These are phyloP conservation scores for Podospora comata DNA, from an alignment of 495 filamentous ascomycete species.

Conservation along the genomic window DNA sequence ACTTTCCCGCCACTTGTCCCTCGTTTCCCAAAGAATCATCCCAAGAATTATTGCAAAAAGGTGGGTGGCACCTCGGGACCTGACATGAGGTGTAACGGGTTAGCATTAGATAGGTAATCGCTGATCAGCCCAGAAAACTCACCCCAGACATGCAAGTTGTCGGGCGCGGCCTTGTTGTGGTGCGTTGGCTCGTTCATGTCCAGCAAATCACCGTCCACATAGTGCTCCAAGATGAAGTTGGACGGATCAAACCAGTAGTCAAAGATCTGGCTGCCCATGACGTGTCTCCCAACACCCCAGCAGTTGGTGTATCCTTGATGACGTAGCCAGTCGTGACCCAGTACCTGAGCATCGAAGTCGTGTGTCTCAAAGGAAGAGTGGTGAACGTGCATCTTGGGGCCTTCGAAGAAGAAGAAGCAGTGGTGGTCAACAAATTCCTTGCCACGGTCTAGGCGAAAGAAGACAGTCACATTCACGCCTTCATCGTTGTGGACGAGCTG, in stretches of 20 bases:
- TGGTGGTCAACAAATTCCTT: constrained; percentile 64
- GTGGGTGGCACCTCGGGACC: constrained; percentile 15
- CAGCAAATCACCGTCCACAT: constrained; percentile 68
- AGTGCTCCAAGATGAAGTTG: constrained; percentile 62
- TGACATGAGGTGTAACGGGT: not conserved
- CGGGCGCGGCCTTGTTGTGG: constrained; percentile 39
- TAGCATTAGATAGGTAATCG: not conserved
- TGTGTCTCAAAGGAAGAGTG: constrained; percentile 72
- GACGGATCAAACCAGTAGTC: constrained; percentile 71
- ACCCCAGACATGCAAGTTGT: constrained; percentile 52
- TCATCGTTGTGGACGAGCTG: constrained; percentile 48
- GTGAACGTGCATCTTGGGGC: constrained; percentile 59
- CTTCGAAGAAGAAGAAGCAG: constrained; percentile 62
- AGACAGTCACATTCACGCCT: constrained; percentile 54
- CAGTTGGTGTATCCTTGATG: constrained; percentile 61
- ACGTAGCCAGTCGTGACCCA: constrained; percentile 69
- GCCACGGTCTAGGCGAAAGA: constrained; percentile 64
- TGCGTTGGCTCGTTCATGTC: constrained; percentile 56
- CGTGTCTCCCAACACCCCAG: constrained; percentile 72
- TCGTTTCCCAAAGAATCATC: not conserved
- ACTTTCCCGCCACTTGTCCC: not conserved
- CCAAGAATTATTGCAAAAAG: not conserved
- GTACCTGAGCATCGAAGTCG: constrained; percentile 70
- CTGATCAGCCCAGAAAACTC: constrained; percentile 14
- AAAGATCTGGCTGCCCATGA: constrained; percentile 62